Conservation (phyloP, 1,284 basidiomycete genomes). For the Pterulicium gracile region DNA sequence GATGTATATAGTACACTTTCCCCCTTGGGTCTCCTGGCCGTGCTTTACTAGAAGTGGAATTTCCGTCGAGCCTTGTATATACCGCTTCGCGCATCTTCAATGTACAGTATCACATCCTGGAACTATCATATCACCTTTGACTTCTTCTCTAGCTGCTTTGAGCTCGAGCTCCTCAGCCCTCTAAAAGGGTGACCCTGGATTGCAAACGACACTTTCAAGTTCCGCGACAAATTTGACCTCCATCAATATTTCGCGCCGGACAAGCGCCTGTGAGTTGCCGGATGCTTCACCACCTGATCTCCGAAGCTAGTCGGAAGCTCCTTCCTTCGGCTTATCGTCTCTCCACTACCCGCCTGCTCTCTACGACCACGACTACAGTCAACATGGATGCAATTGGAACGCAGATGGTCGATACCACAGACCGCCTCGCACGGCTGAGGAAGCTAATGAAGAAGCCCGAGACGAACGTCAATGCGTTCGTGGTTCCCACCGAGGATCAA, state of each 20-base stretch:
- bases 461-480: constrained; percentile 53
- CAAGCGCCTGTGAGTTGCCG: neutral
- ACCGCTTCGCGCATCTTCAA: no score
- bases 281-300: neutral
- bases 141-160: neutral
- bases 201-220: no score
- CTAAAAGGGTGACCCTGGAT: neutral
- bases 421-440: constrained; percentile 49
- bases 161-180: neutral
- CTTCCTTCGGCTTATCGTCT: neutral
- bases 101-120: neutral
- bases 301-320: neutral
- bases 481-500: constrained; percentile 83
- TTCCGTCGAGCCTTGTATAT: no score
- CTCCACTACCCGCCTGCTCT: no score
- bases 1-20: no score
- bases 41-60: no score
- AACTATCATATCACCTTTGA: neutral
- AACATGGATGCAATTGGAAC: constrained; percentile 26
- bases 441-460: constrained; percentile 54
- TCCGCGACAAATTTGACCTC: neutral
- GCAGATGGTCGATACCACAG: constrained; percentile 51
- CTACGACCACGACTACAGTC: neutral
- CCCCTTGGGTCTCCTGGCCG: no score
- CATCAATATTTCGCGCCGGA: neutral